phyloP scores from a whole-genome alignment of 441 rosid genomes.

The Adansonia grandidieri region DNA sequence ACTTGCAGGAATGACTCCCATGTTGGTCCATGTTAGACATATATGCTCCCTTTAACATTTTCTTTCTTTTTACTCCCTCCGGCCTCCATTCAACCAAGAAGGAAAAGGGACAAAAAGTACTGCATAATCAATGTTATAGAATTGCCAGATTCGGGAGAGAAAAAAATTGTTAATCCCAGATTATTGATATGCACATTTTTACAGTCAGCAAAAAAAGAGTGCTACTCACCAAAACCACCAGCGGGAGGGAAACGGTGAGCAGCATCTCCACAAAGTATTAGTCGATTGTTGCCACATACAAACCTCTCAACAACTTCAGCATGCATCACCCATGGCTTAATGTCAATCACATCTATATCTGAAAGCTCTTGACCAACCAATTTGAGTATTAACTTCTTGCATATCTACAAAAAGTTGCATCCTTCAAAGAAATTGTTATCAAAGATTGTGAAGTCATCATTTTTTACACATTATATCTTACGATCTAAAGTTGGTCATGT shows the following conservation, averaged over 20 bases:
- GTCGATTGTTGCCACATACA: slow-evolving; percentile 56
- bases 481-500: neutral
- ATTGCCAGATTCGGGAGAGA: neutral
- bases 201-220: neutral
- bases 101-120: neutral
- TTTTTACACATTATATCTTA: slow-evolving; percentile 17
- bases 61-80: slow-evolving; percentile 4
- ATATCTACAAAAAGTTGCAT: slow-evolving; percentile 68
- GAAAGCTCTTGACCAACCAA: slow-evolving; percentile 86
- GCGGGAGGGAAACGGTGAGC: slow-evolving; percentile 97
- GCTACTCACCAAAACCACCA: slow-evolving; percentile 92
- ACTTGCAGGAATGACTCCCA: neutral
- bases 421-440: slow-evolving; percentile 45
- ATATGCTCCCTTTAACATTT: neutral
- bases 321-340: slow-evolving; percentile 99
- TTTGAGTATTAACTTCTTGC: slow-evolving; percentile 73
- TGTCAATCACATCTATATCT: slow-evolving; percentile 73
- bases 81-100: neutral
- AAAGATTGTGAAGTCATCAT: slow-evolving; percentile 15
- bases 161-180: neutral
- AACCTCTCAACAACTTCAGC: slow-evolving; percentile 95
- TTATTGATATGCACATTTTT: neutral
- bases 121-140: neutral
- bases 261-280: slow-evolving; percentile 94
- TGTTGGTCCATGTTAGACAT: neutral